Percentiles rank a stretch among this genome's conserved stretches.
phyloP scores from a whole-genome alignment of 129 eudicot genomes.

The Gnaphalium uliginosum region DNA sequence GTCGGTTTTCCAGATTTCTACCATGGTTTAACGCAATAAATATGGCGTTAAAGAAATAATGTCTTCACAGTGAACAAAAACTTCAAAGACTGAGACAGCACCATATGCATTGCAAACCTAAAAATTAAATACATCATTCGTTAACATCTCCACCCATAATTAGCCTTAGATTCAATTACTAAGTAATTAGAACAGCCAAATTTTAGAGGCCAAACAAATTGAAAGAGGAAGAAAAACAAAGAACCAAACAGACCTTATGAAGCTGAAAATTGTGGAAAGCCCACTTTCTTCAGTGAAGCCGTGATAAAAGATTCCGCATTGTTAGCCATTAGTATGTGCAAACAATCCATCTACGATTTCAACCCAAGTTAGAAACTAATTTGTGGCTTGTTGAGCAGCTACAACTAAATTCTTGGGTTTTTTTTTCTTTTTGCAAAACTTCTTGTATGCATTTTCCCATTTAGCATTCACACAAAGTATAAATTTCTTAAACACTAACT shows the following conservation, averaged over 20 bases:
- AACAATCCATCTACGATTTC: conserved; percentile 87
- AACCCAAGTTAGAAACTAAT: conserved; percentile 73
- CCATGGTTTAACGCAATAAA: conserved; percentile 37
- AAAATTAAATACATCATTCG: conserved; percentile 65
- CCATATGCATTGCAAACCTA: conserved; percentile 90
- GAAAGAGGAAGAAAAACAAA: conserved; percentile 20
- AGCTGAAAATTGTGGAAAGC: conserved; percentile 48
- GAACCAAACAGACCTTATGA: conserved; percentile 74
- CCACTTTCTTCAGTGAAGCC: conserved; percentile 67
- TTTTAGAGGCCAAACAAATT: conserved; percentile 37
- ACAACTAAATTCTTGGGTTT: conserved; percentile 10
- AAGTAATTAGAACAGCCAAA: conserved; percentile 45
- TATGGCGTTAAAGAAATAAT: conserved; percentile 51
- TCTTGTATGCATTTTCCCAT: conserved; percentile 28
- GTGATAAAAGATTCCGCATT: conserved; percentile 71
- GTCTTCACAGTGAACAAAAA: conserved; percentile 76
- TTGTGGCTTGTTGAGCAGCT: conserved; percentile 21
- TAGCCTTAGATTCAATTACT: conserved; percentile 45
- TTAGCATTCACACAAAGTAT: conserved; percentile 6
- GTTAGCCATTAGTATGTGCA: conserved; percentile 89
- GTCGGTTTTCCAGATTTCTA: conserved; percentile 25
- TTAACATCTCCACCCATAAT: conserved; percentile 65
- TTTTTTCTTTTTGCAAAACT: conserved; percentile 40
- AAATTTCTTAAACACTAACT: not conserved
- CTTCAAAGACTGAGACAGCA: conserved; percentile 72